phyloP scores from a whole-genome alignment of 495 filamentous ascomycete genomes.

The Sphaerosporella brunnea region DNA sequence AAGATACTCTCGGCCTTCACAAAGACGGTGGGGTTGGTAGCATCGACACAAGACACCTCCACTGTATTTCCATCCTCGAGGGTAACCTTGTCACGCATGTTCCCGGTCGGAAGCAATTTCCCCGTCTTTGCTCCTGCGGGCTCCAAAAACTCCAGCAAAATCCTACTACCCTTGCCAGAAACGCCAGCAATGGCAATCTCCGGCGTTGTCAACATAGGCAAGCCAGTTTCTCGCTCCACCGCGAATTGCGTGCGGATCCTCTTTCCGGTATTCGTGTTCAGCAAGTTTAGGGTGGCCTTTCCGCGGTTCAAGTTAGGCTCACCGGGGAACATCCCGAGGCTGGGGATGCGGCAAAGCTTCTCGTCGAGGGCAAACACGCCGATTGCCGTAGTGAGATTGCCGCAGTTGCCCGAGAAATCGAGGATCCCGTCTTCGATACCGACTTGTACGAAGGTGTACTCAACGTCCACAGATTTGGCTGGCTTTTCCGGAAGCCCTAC shows the following conservation, averaged over 20 bases:
- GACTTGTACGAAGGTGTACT: constrained; percentile 56
- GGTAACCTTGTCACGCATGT: constrained; percentile 34
- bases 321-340: background rate
- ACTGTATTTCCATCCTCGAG: constrained; percentile 27
- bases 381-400: constrained; percentile 52
- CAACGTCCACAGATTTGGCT: constrained; percentile 33
- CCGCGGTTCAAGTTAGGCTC: constrained; percentile 29
- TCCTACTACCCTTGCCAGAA: constrained; percentile 36
- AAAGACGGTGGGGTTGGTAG: constrained; percentile 51
- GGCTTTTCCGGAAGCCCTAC: constrained; percentile 36
- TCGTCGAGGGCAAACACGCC: constrained; percentile 47
- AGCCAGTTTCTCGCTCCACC: background rate
- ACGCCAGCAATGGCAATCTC: constrained; percentile 53
- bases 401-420: constrained; percentile 54
- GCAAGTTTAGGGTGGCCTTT: constrained; percentile 31
- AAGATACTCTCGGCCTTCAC: constrained; percentile 38
- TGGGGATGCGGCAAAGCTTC: constrained; percentile 26
- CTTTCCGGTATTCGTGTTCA: constrained; percentile 39
- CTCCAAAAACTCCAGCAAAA: constrained; percentile 45
- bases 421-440: constrained; percentile 41
- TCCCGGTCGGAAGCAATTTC: constrained; percentile 45
- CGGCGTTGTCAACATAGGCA: constrained; percentile 32
- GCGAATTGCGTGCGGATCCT: constrained; percentile 27
- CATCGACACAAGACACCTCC: constrained; percentile 43
- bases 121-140: constrained; percentile 55